Percentiles rank a stretch among this genome's conserved stretches.
Conservation (phyloP, 495 filamentous ascomycete species). For the Xylaria intraflava region DNA sequence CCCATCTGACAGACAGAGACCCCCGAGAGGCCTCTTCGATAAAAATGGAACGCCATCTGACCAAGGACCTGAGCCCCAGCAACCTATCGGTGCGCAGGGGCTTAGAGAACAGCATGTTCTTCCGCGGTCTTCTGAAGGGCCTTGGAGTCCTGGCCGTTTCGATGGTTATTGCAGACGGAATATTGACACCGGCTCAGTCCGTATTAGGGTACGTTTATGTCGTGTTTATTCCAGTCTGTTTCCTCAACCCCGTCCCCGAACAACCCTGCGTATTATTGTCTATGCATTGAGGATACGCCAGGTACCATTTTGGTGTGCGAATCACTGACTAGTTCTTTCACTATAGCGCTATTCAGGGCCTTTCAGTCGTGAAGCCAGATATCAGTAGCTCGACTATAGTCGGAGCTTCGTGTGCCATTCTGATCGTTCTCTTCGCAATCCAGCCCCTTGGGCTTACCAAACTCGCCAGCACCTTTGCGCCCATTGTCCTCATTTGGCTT, state of each 20-base stretch:
- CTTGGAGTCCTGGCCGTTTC: constrained; percentile 66
- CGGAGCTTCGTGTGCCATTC: constrained; percentile 60
- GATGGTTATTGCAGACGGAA: constrained; percentile 61
- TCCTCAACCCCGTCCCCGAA: no score
- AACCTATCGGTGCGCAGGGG: constrained; percentile 48
- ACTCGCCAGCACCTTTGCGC: constrained; percentile 59
- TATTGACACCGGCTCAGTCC: constrained; percentile 64
- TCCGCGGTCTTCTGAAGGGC: constrained; percentile 51
- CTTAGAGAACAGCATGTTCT: constrained; percentile 51
- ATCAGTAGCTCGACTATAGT: constrained; percentile 52
- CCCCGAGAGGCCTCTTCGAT: constrained; percentile 43
- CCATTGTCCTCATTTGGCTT: constrained; percentile 70
- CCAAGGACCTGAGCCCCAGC: constrained; percentile 45
- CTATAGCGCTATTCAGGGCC: constrained; percentile 54
- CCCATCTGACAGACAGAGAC: constrained; percentile 51
- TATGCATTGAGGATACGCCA: not conserved
- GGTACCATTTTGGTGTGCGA: no score
- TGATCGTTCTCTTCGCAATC: constrained; percentile 60
- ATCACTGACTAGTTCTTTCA: not conserved
- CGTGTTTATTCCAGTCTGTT: not conserved
- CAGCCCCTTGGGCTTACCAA: constrained; percentile 66
- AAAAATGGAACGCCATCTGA: constrained; percentile 54
- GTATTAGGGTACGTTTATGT: constrained; percentile 44
- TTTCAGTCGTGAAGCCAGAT: constrained; percentile 42
- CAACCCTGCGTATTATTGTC: no score